phyloP scores from a whole-genome alignment of 2,329 filamentous ascomycete species.

The Aureobasidium sp. region DNA sequence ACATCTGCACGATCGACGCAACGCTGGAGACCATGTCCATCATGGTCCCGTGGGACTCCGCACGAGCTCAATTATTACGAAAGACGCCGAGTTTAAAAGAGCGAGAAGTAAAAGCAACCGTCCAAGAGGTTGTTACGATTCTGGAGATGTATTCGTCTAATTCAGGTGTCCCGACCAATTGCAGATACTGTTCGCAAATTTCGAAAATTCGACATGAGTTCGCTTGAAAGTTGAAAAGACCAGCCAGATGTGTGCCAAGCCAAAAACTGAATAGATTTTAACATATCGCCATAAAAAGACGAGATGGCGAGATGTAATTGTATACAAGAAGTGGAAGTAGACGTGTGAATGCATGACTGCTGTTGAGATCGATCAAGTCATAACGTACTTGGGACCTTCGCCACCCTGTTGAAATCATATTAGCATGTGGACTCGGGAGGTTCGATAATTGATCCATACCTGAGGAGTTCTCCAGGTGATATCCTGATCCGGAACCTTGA shows the following conservation, averaged over 20 bases:
- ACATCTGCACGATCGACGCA: background rate
- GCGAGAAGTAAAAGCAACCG: background rate
- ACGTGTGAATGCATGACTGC: background rate
- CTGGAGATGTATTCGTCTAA: background rate
- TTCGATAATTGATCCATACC: slow-evolving; percentile 30
- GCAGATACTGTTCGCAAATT: background rate
- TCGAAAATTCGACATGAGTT: background rate
- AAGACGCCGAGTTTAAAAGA: background rate
- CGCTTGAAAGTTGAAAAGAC: background rate
- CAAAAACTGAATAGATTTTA: background rate
- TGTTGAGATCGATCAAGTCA: slow-evolving; percentile 37
- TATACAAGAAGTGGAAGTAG: slow-evolving; percentile 10
- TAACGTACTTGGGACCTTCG: slow-evolving; percentile 61
- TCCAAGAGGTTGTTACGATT: background rate
- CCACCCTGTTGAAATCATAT: slow-evolving; percentile 45
- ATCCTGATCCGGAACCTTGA: slow-evolving; percentile 93
- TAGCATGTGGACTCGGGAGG: background rate
- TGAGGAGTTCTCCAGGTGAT: slow-evolving; percentile 89
- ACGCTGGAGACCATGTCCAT: background rate
- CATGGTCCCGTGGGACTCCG: background rate
- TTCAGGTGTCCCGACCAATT: background rate
- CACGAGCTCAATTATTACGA: background rate
- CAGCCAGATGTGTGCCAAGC: background rate
- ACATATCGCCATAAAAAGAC: background rate
- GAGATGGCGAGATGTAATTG: background rate